Evolutionary conservation across 345 rosid genomes (phyloP).

Genomic region (Capsella bursapastoris): DNA sequence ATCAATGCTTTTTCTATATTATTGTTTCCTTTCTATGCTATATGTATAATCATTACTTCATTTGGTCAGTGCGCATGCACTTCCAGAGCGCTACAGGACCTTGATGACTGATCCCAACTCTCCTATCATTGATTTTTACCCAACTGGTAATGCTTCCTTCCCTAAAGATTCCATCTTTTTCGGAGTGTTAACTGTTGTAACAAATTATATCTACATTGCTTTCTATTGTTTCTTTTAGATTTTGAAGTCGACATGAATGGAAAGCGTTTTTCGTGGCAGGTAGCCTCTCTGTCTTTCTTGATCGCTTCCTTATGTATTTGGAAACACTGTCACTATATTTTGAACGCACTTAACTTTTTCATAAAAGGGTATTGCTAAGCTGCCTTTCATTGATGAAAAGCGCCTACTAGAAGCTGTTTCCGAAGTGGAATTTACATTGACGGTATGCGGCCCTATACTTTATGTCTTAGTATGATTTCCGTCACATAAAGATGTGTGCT

Average conservation of each 20-base stretch:
- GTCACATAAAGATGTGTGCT: slow-evolving; percentile 20
- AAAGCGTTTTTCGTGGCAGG: slow-evolving; percentile 95
- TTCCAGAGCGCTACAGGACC: slow-evolving; percentile 77
- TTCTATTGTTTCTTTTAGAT: slow-evolving; percentile 50
- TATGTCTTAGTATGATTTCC: neutral
- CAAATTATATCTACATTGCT: neutral
- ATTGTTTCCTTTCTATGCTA: neutral
- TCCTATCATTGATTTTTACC: slow-evolving; percentile 91
- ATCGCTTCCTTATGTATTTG: slow-evolving; percentile 14
- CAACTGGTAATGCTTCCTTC: slow-evolving; percentile 59
- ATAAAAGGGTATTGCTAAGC: slow-evolving; percentile 82
- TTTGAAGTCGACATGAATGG: slow-evolving; percentile 99
- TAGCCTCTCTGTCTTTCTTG: slow-evolving; percentile 30
- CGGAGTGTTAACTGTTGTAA: neutral
- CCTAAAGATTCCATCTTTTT: neutral
- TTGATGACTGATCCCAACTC: slow-evolving; percentile 93
- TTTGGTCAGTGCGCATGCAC: slow-evolving; percentile 88
- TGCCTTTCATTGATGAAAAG: slow-evolving; percentile 93
- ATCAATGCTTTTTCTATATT: slow-evolving; percentile 15
- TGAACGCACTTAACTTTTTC: slow-evolving; percentile 12
- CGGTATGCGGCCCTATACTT: slow-evolving; percentile 51
- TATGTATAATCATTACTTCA: slow-evolving; percentile 3
- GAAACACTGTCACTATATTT: slow-evolving; percentile 10
- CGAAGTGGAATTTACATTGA: slow-evolving; percentile 73
- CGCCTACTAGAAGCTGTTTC: slow-evolving; percentile 86